These are phyloP conservation scores for Debaryomyces sp. DNA, from an alignment of 1,139 yeast species.

Conservation along the genomic window DNA sequence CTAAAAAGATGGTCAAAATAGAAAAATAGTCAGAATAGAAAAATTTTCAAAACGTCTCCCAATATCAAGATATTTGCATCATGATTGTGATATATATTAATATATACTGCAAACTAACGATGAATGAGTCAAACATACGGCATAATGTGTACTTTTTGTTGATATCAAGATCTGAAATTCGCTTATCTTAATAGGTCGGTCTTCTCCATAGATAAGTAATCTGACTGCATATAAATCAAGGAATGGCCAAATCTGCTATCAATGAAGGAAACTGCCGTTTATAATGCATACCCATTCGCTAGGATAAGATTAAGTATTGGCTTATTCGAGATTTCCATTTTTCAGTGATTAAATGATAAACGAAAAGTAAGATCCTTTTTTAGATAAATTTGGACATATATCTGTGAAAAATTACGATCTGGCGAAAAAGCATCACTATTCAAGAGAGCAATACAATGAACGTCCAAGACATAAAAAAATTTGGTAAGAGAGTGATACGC, in stretches of 20 bases:
- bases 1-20: too few species aligned
- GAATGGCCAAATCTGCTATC: not conserved
- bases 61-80: not conserved
- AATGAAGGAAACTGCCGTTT: not conserved
- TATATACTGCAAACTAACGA: not conserved
- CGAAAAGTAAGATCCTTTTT: not conserved
- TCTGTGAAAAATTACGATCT: not conserved
- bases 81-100: not conserved
- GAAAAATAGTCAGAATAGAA: too few species aligned
- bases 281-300: not conserved
- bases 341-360: not conserved
- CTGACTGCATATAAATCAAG: not conserved
- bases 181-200: not conserved
- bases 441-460: slow-evolving; percentile 8
- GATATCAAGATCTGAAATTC: not conserved
- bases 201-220: slow-evolving; percentile 1
- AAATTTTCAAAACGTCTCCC: too few species aligned
- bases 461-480: slow-evolving; percentile 16
- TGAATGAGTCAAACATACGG: not conserved
- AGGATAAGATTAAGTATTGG: not conserved
- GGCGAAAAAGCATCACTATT: not conserved
- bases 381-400: not conserved
- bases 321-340: not conserved
- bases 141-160: not conserved
- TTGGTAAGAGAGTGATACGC: slow-evolving; percentile 27